These are phyloP conservation scores for Sclerotinia nivalis DNA, from an alignment of 2,329 filamentous ascomycete species.

Conservation along the genomic window DNA sequence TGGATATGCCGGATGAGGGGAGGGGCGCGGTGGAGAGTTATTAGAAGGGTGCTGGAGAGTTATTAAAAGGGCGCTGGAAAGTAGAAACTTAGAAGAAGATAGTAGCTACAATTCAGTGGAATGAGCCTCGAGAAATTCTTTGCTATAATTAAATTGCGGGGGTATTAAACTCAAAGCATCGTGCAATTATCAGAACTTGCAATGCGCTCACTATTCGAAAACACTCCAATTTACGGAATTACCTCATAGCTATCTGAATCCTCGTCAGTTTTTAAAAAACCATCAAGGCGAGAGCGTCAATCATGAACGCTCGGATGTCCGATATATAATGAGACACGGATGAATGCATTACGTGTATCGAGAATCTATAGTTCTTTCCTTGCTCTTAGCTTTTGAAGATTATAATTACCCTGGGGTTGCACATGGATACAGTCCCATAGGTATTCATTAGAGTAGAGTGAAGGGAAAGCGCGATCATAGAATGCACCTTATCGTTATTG, in stretches of 20 bases:
- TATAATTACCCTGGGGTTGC: too few relatives aligned
- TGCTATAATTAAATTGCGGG: background rate
- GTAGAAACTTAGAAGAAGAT: background rate
- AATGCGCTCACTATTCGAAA: background rate
- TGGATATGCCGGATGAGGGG: conserved; percentile 57
- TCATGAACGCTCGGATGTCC: too few relatives aligned
- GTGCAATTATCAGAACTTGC: background rate
- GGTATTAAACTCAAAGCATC: background rate
- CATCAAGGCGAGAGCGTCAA: background rate
- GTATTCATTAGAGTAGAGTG: background rate
- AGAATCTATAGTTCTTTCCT: too few relatives aligned
- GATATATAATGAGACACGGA: background rate
- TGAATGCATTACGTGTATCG: background rate
- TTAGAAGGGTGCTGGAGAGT: conserved; percentile 20
- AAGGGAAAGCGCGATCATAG: background rate
- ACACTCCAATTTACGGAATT: too few relatives aligned
- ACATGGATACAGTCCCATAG: background rate
- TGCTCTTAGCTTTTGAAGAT: too few relatives aligned
- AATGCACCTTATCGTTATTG: background rate
- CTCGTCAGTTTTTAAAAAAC: too few relatives aligned
- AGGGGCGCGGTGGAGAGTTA: conserved; percentile 38
- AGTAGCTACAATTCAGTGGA: background rate
- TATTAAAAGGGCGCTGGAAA: conserved; percentile 28
- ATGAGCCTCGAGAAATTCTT: background rate
- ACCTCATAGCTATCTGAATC: background rate